Base-by-base conservation (phyloP, 768 basidiomycete genomes). In the Podaxis pistillaris region DNA sequence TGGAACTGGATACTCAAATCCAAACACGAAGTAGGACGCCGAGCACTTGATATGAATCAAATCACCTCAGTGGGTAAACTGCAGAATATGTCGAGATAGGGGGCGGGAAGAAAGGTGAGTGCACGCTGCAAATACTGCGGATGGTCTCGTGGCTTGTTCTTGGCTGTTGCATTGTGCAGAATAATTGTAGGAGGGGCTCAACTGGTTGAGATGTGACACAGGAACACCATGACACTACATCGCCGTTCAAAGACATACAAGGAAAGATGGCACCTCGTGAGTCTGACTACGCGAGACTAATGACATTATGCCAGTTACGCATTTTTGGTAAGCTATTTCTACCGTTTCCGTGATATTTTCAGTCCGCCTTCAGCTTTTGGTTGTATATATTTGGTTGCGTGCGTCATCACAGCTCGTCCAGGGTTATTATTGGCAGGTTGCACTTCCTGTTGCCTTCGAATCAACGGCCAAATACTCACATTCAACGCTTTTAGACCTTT, bases 1-100 rank as follows among this genome's bases (percentile, higher is more conserved):
- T 91, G 13, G 88, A 91, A 70, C 85, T 90, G 83, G 89, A 91
- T 64, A 86, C 86, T 0, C 79, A 86, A 8, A 81, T 88, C 50
- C 86, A 77, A 84, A 66, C 68, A 70, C 1, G 61, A 62, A 1
- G 33, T 36, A 33, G 55, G 52, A 2, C 70, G 67, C 47, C 67
- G 64, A 11, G 51, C 22, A 7, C 6, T 60, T 22, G 66, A 73
- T 59, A 70, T 83, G 67, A 71, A 75, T 28, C 84, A 84, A 62
- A 59, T 30, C 2, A 70, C 67, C 4, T 85, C 78, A 60, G 72
- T 11, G 65, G 63, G 24, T 11, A 46, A 12, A 46, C 3, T 4
- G 65, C 65, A 3, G 46, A 17, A 44, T n/a, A 11, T 2, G 33
- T 54, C 33, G 74, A 73, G 4, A 49, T 44, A 1, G 58, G 66